Evolutionary conservation across 352 stramenopile genomes (phyloP).

Genomic region (Bremia lactucae): DNA sequence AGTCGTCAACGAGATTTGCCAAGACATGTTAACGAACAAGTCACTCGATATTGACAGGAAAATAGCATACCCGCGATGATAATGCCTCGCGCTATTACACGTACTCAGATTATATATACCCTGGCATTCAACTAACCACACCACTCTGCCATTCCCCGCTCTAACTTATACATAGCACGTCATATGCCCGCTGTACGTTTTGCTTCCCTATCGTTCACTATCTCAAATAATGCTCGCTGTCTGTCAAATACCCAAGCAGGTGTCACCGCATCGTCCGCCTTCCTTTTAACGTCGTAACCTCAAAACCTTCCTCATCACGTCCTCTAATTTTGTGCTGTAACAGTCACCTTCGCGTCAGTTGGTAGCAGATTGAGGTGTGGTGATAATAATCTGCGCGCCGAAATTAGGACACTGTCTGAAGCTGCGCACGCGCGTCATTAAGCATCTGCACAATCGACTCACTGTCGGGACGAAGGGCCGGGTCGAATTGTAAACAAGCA

Average conservation of each 20-base stretch:
- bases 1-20: too few species aligned
- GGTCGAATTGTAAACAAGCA: slow-evolving; percentile 79
- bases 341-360: slow-evolving; percentile 13
- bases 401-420: slow-evolving; percentile 33
- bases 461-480: slow-evolving; percentile 61
- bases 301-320: slow-evolving; percentile 18
- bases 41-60: too few species aligned
- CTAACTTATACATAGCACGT: slow-evolving; percentile 15
- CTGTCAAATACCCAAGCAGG: too few species aligned
- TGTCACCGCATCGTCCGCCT: too few species aligned
- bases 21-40: too few species aligned
- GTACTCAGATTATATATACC: slow-evolving; percentile 27
- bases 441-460: slow-evolving; percentile 71
- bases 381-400: slow-evolving; percentile 22
- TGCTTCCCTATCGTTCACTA: slow-evolving; percentile 12
- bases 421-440: slow-evolving; percentile 48
- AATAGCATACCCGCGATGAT: too few species aligned
- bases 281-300: too few species aligned
- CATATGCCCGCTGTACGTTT: slow-evolving; percentile 5
- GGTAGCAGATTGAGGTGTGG: slow-evolving; percentile 37
- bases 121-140: too few species aligned
- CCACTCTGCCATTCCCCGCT: slow-evolving; percentile 14
- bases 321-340: slow-evolving; percentile 14
- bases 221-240: too few species aligned
- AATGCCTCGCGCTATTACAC: too few species aligned